A percentile compares a stretch with the other conserved stretches of the same genome.
phyloP scores from a whole-genome alignment of 2,329 filamentous ascomycete species.

The Ophiostoma triangulosporum region DNA sequence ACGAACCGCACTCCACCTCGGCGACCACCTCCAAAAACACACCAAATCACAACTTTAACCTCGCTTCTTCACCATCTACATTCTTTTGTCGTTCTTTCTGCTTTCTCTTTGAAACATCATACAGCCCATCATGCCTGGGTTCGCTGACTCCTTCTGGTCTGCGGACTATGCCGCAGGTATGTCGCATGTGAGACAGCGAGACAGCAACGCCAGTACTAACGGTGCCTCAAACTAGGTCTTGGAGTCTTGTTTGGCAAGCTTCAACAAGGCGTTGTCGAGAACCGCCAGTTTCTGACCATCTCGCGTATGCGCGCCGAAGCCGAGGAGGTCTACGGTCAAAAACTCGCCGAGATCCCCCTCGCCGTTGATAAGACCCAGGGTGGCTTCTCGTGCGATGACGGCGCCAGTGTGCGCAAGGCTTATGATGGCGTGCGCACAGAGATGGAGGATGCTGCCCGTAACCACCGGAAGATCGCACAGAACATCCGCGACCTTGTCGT shows the following conservation, averaged over 20 bases:
- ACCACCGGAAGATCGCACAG: constrained; percentile 88
- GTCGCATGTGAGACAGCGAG: not conserved
- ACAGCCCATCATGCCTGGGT: constrained; percentile 56
- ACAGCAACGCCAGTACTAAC: constrained; percentile 5
- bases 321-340: constrained; percentile 76
- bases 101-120: not conserved
- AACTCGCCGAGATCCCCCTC: constrained; percentile 67
- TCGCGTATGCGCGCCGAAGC: constrained; percentile 91
- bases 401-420: constrained; percentile 90
- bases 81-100: not conserved
- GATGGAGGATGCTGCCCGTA: constrained; percentile 82
- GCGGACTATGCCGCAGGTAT: constrained; percentile 87
- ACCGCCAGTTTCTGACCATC: constrained; percentile 84
- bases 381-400: constrained; percentile 84
- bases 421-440: constrained; percentile 87
- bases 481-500: constrained; percentile 95
- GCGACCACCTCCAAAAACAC: not conserved
- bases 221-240: constrained; percentile 42
- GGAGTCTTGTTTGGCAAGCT: constrained; percentile 93
- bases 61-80: not conserved
- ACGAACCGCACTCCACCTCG: not conserved
- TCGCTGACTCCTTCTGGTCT: constrained; percentile 96
- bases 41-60: not conserved
- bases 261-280: constrained; percentile 89
- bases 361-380: constrained; percentile 68